These are phyloP conservation scores for Lichtheimia corymbifera DNA, from an alignment of 371 early-diverging fungal species.

Conservation along the genomic window DNA sequence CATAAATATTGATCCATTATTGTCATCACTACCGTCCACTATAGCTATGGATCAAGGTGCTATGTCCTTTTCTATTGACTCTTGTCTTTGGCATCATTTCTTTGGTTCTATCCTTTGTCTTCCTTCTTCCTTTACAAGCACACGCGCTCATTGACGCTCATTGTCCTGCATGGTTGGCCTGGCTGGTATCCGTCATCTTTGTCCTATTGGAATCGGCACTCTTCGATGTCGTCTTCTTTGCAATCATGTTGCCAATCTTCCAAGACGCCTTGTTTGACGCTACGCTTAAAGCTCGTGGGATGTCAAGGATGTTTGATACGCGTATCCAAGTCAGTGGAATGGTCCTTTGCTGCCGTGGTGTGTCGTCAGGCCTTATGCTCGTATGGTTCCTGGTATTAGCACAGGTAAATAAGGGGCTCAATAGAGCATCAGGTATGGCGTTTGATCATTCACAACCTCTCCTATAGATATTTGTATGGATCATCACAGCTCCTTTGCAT, in stretches of 20 bases:
- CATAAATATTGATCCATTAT: not conserved
- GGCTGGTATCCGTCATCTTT: slow-evolving; percentile 56
- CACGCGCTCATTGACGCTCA: slow-evolving; percentile 51
- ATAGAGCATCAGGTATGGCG: no score
- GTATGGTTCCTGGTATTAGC: slow-evolving; percentile 21
- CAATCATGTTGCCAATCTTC: slow-evolving; percentile 55
- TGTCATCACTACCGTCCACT: not conserved
- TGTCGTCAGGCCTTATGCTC: slow-evolving; percentile 27
- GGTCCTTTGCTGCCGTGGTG: slow-evolving; percentile 37
- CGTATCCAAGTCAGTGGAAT: slow-evolving; percentile 29
- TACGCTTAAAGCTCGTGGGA: slow-evolving; percentile 47
- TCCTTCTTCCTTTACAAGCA: slow-evolving; percentile 46
- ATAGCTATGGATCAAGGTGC: slow-evolving; percentile 40
- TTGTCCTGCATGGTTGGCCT: slow-evolving; percentile 57
- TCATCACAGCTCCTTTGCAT: slow-evolving; percentile 63
- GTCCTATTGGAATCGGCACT: slow-evolving; percentile 55
- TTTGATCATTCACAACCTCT: not conserved
- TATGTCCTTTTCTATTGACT: slow-evolving; percentile 45
- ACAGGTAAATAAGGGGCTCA: slow-evolving; percentile 13
- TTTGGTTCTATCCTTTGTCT: slow-evolving; percentile 39
- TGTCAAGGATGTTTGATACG: slow-evolving; percentile 47
- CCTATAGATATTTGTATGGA: slow-evolving; percentile 47
- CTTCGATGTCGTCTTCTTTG: slow-evolving; percentile 50
- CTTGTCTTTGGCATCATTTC: slow-evolving; percentile 36
- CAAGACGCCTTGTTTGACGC: slow-evolving; percentile 60